These are phyloP conservation scores for Monosporascus sp. DNA, from an alignment of 2,329 filamentous ascomycete genomes.

Conservation along the genomic window DNA sequence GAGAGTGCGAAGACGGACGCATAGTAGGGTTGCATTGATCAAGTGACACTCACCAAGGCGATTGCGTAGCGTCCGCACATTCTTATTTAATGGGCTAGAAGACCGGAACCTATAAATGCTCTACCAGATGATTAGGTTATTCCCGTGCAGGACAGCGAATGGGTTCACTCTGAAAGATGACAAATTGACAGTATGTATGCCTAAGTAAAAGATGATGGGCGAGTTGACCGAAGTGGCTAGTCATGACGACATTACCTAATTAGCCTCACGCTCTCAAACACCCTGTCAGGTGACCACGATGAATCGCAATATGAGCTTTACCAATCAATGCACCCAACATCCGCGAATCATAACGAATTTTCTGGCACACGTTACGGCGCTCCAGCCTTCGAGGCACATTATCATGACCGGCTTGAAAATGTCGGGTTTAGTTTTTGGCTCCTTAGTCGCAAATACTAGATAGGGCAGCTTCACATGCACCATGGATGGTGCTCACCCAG, in stretches of 20 bases:
- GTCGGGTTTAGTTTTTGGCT: not conserved
- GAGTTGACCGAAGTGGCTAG: not conserved
- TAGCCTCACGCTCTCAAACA: not conserved
- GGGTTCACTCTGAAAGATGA: too few relatives aligned
- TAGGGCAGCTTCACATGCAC: not conserved
- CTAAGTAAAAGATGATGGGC: too few relatives aligned
- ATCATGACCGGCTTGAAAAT: too few relatives aligned
- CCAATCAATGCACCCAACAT: not conserved
- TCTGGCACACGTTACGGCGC: too few relatives aligned
- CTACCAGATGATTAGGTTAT: too few relatives aligned
- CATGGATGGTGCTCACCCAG: not conserved
- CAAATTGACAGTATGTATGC: too few relatives aligned
- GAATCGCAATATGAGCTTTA: not conserved
- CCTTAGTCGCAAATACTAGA: not conserved
- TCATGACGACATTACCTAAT: not conserved
- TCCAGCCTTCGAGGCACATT: too few relatives aligned
- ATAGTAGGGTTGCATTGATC: not conserved
- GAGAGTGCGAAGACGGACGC: too few relatives aligned
- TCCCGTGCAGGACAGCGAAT: too few relatives aligned
- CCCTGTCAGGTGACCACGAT: slow-evolving; percentile 1
- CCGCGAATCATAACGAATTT: too few relatives aligned
- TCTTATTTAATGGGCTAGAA: too few relatives aligned
- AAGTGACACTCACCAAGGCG: slow-evolving; percentile 44
- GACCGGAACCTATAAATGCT: too few relatives aligned
- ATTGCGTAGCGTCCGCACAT: slow-evolving; percentile 69